Conservation (phyloP, 2,329 filamentous ascomycete species). For the Trichoderma aggressivum region DNA sequence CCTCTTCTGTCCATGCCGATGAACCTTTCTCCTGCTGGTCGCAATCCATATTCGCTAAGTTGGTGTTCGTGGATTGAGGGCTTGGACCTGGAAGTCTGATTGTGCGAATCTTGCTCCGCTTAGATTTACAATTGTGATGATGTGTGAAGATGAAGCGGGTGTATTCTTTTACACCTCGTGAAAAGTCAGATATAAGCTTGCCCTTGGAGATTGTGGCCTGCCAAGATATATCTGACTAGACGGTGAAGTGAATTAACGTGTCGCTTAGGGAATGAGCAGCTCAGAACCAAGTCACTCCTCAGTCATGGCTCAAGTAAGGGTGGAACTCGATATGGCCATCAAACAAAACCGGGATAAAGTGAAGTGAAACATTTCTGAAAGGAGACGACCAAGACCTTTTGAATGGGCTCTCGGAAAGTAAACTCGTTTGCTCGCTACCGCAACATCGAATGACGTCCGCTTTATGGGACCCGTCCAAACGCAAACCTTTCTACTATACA, state of each 20-base stretch:
- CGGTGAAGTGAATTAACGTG: not conserved
- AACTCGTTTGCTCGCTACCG: not conserved
- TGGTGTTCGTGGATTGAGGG: not conserved
- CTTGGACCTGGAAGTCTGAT: too few relatives aligned
- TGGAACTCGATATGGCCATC: not conserved
- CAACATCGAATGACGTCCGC: not conserved
- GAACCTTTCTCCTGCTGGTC: conserved; percentile 26
- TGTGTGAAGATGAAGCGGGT: not conserved
- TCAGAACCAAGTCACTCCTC: not conserved
- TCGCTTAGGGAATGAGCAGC: not conserved
- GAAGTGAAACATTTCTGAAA: not conserved
- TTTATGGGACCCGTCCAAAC: not conserved
- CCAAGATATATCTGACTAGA: not conserved
- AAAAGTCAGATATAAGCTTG: not conserved
- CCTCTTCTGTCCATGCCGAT: conserved; percentile 36
- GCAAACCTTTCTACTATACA: not conserved
- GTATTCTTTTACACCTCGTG: not conserved
- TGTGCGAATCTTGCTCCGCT: not conserved
- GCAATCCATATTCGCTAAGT: conserved; percentile 24
- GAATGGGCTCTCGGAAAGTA: not conserved
- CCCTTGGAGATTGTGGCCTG: not conserved
- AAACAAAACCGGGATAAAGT: not conserved
- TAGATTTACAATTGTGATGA: not conserved
- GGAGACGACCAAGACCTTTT: not conserved
- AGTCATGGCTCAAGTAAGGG: not conserved